A percentile compares a stretch with the other conserved stretches of the same genome.
These are phyloP conservation scores for Lyophyllum decastes DNA, from an alignment of 768 basidiomycete genomes.

Conservation along the genomic window DNA sequence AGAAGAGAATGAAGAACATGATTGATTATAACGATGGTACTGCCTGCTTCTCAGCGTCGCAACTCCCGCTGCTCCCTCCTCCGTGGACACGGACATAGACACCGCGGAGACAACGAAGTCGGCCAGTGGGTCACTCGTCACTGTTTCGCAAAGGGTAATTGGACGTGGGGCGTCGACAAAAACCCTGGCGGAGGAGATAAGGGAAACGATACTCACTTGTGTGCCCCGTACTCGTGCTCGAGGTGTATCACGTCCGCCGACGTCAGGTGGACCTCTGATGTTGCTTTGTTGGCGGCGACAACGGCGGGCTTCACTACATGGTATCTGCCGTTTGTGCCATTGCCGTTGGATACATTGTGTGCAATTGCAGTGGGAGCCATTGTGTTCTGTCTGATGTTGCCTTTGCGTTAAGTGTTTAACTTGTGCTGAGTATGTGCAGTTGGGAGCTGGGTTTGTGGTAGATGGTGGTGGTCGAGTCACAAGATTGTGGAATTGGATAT, in stretches of 20 bases:
- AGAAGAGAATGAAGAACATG: conserved; percentile 22
- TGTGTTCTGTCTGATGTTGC: not conserved
- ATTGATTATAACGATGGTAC: conserved; percentile 14
- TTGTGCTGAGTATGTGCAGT: not conserved
- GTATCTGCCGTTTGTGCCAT: conserved; percentile 23
- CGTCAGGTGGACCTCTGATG: conserved; percentile 34
- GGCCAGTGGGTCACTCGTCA: conserved; percentile 22
- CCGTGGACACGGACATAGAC: conserved; percentile 1
- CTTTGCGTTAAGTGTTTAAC: not conserved
- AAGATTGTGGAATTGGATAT: conserved; percentile 12
- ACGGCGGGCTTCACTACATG: conserved; percentile 15
- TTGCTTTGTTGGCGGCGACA: not conserved
- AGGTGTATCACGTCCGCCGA: conserved; percentile 76
- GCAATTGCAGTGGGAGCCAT: conserved; percentile 28
- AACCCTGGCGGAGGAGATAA: conserved; percentile 16
- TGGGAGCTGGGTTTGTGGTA: not conserved
- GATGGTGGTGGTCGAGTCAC: conserved; percentile 16
- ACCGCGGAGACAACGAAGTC: conserved; percentile 17
- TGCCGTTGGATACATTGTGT: conserved; percentile 20
- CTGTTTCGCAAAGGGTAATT: conserved; percentile 25
- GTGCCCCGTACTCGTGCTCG: conserved; percentile 82
- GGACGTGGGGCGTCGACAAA: conserved; percentile 28
- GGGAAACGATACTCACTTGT: conserved; percentile 69
- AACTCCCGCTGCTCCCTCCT: conserved; percentile 10
- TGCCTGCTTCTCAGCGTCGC: conserved; percentile 9